These are phyloP conservation scores for Phytophthora rubi DNA, from an alignment of 352 stramenopile species.

Conservation along the genomic window DNA sequence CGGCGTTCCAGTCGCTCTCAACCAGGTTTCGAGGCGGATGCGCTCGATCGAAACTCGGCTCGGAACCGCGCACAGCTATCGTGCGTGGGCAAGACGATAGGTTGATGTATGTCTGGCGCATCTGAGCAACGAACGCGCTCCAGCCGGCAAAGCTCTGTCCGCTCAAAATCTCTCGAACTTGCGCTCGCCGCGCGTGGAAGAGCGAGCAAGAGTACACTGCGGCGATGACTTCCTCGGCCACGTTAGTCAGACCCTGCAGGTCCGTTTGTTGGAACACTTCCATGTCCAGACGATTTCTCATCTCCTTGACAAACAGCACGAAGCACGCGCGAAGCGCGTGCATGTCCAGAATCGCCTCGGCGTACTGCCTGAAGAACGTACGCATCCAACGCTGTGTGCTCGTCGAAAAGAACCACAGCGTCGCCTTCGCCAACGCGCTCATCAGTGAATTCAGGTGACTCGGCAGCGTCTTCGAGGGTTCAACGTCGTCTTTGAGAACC, in stretches of 20 bases:
- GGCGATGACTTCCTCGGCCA: conserved; percentile 54
- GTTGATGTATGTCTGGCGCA: conserved; percentile 54
- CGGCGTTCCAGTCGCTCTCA: conserved; percentile 47
- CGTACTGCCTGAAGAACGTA: conserved; percentile 39
- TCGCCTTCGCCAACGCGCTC: conserved; percentile 37
- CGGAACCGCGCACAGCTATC: background rate
- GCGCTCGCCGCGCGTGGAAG: conserved; percentile 44
- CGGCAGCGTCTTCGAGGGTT: conserved; percentile 5
- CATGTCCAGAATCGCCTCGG: conserved; percentile 38
- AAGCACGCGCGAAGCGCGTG: conserved; percentile 40
- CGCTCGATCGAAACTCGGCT: background rate
- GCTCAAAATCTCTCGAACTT: conserved; percentile 48
- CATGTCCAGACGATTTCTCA: conserved; percentile 43
- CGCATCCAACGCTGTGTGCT: conserved; percentile 43
- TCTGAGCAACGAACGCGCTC: conserved; percentile 53
- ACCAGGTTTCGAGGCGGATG: conserved; percentile 23
- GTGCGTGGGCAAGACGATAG: background rate
- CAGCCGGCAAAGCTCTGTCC: conserved; percentile 48
- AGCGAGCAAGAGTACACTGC: conserved; percentile 53
- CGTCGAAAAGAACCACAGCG: conserved; percentile 50
- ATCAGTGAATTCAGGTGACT: conserved; percentile 45
- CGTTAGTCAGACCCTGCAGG: conserved; percentile 39
- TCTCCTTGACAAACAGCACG: conserved; percentile 36
- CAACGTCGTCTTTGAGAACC: background rate
- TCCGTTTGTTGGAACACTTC: conserved; percentile 43